phyloP scores from a whole-genome alignment of 495 filamentous ascomycete species.

The Letharia columbiana region DNA sequence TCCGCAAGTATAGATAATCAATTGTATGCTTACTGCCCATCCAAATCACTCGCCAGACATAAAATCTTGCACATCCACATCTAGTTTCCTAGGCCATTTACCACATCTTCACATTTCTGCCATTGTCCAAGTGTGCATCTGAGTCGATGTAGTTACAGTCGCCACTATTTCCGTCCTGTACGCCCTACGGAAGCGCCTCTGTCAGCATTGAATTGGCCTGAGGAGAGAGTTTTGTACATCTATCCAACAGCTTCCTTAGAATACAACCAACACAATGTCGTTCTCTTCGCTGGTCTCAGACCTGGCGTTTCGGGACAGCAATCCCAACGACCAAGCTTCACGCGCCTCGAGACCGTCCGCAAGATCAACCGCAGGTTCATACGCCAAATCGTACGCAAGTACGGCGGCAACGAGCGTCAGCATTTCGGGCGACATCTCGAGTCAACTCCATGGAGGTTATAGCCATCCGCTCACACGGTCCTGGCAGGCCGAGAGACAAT shows the following conservation, averaged over 20 bases:
- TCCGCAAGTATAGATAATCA: neutral
- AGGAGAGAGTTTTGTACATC: neutral
- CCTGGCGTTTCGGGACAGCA: conserved; percentile 61
- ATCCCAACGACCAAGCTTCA: conserved; percentile 39
- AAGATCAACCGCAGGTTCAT: conserved; percentile 41
- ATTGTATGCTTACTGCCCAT: neutral
- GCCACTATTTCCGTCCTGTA: neutral
- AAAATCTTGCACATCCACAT: neutral
- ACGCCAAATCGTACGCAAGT: conserved; percentile 64
- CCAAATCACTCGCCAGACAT: neutral
- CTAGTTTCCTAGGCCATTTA: neutral
- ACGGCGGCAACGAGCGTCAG: conserved; percentile 90
- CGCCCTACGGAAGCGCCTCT: neutral
- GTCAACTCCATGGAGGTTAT: conserved; percentile 92
- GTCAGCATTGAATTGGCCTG: neutral
- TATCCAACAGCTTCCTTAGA: neutral
- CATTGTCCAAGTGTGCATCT: neutral
- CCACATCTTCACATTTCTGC: neutral
- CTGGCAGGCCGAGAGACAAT: conserved; percentile 94
- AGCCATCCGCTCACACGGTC: conserved; percentile 80
- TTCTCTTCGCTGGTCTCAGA: conserved; percentile 88
- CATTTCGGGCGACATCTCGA: conserved; percentile 86
- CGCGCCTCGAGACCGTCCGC: conserved; percentile 36
- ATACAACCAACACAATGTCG: conserved; percentile 52
- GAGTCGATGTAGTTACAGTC: neutral